Base-by-base conservation (phyloP, 208 protist species). In the Wallacemonas rigidus region DNA sequence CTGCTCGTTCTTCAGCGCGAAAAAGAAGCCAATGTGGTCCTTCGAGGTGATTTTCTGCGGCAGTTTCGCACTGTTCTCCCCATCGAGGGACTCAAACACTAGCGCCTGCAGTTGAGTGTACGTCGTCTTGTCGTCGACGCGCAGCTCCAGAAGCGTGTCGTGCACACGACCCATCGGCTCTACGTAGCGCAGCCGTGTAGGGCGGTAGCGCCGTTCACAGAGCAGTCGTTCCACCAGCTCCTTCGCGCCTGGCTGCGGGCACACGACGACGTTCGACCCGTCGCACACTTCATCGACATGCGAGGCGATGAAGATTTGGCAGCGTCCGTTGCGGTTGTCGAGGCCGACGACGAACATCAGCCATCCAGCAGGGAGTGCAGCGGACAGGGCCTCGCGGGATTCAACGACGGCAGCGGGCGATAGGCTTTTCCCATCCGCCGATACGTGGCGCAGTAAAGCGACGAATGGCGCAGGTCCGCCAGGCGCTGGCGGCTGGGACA, bases 21-120 rank as follows among this genome's bases (percentile, higher is more conserved):
- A 69, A n/a, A 79, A 82, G 57, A 89, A 89, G 26, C 50, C 74
- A 60, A 89, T 68, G 72, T 85, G 64, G 47, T 76, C 54, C 1
- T 69, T 55, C 6, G 79, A 80, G 2, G 45, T n/a, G 64, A 56
- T 6, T 14, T 6, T 7, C 47, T 35, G 43, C 0, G 74, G 76
- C 38, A 79, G 55, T 2, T 35, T 35, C 11, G 35, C 11, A 39
- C 58, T 36, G 39, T 47, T 56, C 5, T 57, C 45, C 7, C 26
- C 63, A 2, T 4, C 38, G 40, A 81, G 54, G 3, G 57, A 43
- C 11, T 79, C 67, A 64, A 68, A 83, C 38, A 88, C 71, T 0
- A 38, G 36, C 0, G 11, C 47, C 65, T 85, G 83, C 54, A 88
- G 58, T 6, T 71, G 45, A 1, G 57, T 51, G 69, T 82, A 85